Conservation (phyloP, 1,284 basidiomycete species). For the Rhodotorula sp. region DNA sequence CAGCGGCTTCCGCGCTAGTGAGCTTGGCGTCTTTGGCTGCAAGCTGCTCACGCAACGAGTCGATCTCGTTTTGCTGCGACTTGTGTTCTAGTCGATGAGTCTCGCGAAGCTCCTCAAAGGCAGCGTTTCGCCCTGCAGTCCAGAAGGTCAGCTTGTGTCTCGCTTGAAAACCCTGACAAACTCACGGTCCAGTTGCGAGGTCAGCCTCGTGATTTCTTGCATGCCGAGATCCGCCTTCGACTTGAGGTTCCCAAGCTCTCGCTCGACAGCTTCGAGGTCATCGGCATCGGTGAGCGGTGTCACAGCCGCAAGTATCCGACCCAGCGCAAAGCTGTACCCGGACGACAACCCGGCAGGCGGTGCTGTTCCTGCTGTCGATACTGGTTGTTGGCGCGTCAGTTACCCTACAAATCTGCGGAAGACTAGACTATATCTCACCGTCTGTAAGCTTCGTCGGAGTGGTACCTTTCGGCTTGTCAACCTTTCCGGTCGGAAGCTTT, state of each 20-base stretch:
- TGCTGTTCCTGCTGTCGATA: no score
- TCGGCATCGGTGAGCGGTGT: slow-evolving; percentile 54
- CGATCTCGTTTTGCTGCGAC: slow-evolving; percentile 71
- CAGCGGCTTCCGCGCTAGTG: slow-evolving; percentile 47
- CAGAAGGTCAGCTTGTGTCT: background rate
- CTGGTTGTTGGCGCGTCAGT: no score
- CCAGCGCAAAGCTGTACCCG: background rate
- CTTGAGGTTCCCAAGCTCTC: slow-evolving; percentile 67
- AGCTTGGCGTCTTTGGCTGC: slow-evolving; percentile 37
- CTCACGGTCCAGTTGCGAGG: slow-evolving; percentile 68
- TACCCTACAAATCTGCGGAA: no score
- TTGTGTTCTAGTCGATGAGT: slow-evolving; percentile 72
- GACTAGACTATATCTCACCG: no score
- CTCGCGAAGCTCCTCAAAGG: slow-evolving; percentile 76
- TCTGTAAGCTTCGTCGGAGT: no score
- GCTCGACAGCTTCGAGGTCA: slow-evolving; percentile 66
- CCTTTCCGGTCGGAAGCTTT: no score
- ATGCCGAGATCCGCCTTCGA: slow-evolving; percentile 67
- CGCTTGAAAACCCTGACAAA: slow-evolving; percentile 9
- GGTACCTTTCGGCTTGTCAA: no score
- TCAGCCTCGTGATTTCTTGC: slow-evolving; percentile 70
- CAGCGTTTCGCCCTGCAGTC: slow-evolving; percentile 70
- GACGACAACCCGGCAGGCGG: background rate
- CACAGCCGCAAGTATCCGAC: slow-evolving; percentile 8
- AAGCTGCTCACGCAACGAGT: slow-evolving; percentile 60